Evolutionary conservation across 2,329 filamentous ascomycete species (phyloP), one percentile per base, ranked within the genome.

Genomic region (Talaromyces piceae): DNA sequence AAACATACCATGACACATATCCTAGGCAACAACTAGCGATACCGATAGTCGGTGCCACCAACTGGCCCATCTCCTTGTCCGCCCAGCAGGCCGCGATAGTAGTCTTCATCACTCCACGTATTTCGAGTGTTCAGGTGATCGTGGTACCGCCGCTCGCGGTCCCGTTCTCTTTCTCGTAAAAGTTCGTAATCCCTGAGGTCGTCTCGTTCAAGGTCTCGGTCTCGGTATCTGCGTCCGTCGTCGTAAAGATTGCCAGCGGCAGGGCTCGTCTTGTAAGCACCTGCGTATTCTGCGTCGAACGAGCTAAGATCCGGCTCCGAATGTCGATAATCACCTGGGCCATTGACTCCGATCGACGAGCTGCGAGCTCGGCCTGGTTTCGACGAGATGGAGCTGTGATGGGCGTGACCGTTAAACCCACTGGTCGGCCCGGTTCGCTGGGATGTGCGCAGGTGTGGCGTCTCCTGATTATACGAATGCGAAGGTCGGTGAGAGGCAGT

Each of bases 401-500:
- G 51, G 22, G 46, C 11, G 20, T 49, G 51, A n/a, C 50, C 23
- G 8, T 30, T 50, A 27, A 46, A 45, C 18, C 56, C 54, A 4
- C 56, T 41, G 9, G 55, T 50, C 5, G 44, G 18, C 8, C 46
- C 23, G n/a, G 47, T 26, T 45, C 37, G 37, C 31, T 46, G 50
- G 26, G 12, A 16, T 8, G 56, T 47, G 33, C 58, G 63, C 11
- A 52, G 41, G 50, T 65, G 61, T 5, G 57, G 53, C 8, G 60
- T 51, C 9, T 63, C 65, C 4, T 56, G 60, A 25, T 49, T 48
- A 39, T 59, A 77, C 70, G 39, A 77, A 79, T 59, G 77, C 77
- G 64, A 75, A 83, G 20, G 74, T 80, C 20, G 88, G 77, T 63
- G 74, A 73, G 23, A 78, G 79, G 59, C 64, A 83, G 23, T 78